Conservation (phyloP, 2,329 filamentous ascomycete species). For the Didymella glomerata region DNA sequence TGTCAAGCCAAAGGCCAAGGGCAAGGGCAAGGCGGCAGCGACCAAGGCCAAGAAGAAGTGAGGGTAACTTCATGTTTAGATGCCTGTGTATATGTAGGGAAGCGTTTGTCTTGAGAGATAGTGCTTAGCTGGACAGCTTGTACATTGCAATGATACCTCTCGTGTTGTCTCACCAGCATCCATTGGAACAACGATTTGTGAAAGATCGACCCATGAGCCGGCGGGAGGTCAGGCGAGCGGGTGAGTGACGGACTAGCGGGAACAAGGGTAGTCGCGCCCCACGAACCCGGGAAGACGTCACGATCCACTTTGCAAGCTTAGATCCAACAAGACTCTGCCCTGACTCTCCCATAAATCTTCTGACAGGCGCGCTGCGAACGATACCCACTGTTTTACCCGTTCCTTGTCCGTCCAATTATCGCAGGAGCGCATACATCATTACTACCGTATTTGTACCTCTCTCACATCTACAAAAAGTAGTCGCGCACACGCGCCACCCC, state of each 20-base stretch:
- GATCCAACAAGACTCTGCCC: constrained; percentile 17
- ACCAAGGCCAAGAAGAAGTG: constrained; percentile 35
- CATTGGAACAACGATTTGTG: neutral
- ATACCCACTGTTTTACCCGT: constrained; percentile 20
- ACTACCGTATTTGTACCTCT: neutral
- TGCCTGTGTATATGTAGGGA: neutral
- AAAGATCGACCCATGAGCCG: neutral
- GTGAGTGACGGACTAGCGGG: constrained; percentile 2
- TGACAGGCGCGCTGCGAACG: constrained; percentile 13
- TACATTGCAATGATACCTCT: constrained; percentile 11
- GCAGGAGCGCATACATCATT: neutral
- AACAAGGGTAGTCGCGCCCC: constrained; percentile 9
- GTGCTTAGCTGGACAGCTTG: constrained; percentile 4
- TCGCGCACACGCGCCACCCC: neutral
- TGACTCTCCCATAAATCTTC: constrained; percentile 7
- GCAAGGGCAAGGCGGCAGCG: constrained; percentile 58
- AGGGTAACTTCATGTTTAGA: constrained; percentile 2
- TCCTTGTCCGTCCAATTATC: neutral
- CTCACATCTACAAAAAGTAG: neutral
- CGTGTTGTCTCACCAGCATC: neutral
- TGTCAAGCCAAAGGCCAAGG: constrained; percentile 59
- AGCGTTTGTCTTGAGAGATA: neutral
- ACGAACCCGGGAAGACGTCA: constrained; percentile 19
- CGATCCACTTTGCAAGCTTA: constrained; percentile 20
- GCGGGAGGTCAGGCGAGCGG: constrained; percentile 10